A percentile compares a stretch with the other conserved stretches of the same genome.
phyloP scores from a whole-genome alignment of 352 stramenopile genomes.

The Pythium oligandrum region DNA sequence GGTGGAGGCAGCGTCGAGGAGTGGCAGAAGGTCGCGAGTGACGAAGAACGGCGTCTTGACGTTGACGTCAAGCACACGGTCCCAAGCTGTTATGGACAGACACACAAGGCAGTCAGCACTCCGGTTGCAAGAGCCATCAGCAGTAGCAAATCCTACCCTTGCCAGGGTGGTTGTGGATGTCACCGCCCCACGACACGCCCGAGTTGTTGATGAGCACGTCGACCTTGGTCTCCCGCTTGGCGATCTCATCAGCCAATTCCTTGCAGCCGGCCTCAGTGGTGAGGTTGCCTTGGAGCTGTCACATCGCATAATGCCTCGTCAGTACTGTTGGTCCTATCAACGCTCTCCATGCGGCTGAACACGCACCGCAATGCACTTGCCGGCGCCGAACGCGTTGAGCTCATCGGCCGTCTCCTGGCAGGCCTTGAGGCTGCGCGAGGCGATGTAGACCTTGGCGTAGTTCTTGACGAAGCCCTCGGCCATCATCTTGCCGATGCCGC shows the following conservation, averaged over 20 bases:
- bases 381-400: slow-evolving; percentile 47
- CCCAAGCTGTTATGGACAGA: slow-evolving; percentile 57
- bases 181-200: slow-evolving; percentile 49
- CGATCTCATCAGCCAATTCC: slow-evolving; percentile 71
- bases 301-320: background rate
- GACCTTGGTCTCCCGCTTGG: slow-evolving; percentile 64
- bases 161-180: slow-evolving; percentile 31
- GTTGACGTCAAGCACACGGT: slow-evolving; percentile 92
- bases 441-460: slow-evolving; percentile 92
- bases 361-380: slow-evolving; percentile 55
- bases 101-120: no score
- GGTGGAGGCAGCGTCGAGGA: slow-evolving; percentile 71
- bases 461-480: slow-evolving; percentile 90
- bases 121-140: background rate
- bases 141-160: slow-evolving; percentile 15
- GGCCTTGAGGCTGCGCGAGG: slow-evolving; percentile 78
- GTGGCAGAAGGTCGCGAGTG: slow-evolving; percentile 83
- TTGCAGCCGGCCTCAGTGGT: slow-evolving; percentile 76
- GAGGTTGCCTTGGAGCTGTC: slow-evolving; percentile 71
- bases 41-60: slow-evolving; percentile 95
- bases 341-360: background rate
- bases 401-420: slow-evolving; percentile 67
- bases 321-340: background rate
- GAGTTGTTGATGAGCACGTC: slow-evolving; percentile 96
- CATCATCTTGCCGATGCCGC: slow-evolving; percentile 96